Evolutionary conservation across 1,284 basidiomycete genomes (phyloP).

Genomic region (Golubevia pallescens): DNA sequence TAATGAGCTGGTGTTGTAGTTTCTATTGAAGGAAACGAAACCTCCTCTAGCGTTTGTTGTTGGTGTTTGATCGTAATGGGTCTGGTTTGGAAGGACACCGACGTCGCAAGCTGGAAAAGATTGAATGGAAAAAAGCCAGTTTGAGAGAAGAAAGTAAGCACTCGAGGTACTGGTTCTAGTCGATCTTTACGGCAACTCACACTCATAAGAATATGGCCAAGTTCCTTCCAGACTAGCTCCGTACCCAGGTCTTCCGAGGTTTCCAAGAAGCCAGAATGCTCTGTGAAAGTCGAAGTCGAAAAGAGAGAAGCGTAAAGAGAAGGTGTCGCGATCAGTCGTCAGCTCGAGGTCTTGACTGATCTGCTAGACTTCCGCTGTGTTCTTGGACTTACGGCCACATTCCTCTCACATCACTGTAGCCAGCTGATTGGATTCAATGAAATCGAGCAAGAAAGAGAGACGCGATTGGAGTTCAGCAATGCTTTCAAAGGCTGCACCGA

Average conservation of each 20-base stretch:
- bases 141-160: too few relatives aligned
- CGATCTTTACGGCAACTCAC: conserved; percentile 46
- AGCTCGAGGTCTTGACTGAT: too few relatives aligned
- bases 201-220: conserved; percentile 28
- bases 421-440: not conserved
- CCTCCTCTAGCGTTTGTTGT: conserved; percentile 1
- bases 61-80: conserved; percentile 12
- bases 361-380: too few relatives aligned
- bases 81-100: conserved; percentile 54
- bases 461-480: not conserved
- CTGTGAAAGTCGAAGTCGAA: conserved; percentile 24
- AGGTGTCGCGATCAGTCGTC: too few relatives aligned
- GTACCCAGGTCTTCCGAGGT: conserved; percentile 12
- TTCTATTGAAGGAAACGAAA: not conserved
- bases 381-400: too few relatives aligned
- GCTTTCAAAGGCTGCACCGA: too few relatives aligned
- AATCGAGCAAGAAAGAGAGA: not conserved
- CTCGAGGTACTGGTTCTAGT: too few relatives aligned
- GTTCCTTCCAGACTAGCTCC: conserved; percentile 11
- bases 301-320: conserved; percentile 36
- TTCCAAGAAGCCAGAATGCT: conserved; percentile 57
- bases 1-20: not conserved
- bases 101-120: conserved; percentile 57
- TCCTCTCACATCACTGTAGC: not conserved
- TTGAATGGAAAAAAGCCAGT: too few relatives aligned